Evolutionary conservation across 306 rosid species (phyloP).

Genomic region (Prunus campanulata): DNA sequence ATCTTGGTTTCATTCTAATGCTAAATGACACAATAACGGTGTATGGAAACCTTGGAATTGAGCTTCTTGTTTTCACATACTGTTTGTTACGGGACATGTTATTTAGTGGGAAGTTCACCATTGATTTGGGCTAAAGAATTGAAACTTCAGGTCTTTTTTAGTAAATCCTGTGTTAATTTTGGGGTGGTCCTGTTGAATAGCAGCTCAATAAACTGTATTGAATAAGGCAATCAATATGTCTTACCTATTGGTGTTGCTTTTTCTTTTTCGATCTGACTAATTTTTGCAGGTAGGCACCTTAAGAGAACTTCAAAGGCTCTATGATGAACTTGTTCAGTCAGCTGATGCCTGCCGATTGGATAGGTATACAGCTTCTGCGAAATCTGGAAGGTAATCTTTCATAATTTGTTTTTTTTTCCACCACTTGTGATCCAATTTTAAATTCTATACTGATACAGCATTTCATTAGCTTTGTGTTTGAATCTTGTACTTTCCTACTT

Average conservation of each 20-base stretch:
- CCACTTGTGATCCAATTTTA: neutral
- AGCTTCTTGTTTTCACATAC: neutral
- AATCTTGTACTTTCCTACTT: neutral
- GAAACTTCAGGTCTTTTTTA: neutral
- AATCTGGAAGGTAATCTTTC: conserved; percentile 63
- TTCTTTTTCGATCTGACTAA: conserved; percentile 14
- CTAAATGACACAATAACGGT: neutral
- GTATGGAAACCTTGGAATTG: neutral
- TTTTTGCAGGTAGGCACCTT: conserved; percentile 64
- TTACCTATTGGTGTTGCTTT: conserved; percentile 6
- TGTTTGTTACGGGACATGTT: neutral
- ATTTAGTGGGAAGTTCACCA: neutral
- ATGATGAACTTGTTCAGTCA: conserved; percentile 73
- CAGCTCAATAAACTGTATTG: conserved; percentile 3
- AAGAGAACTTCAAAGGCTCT: conserved; percentile 87
- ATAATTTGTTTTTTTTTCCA: conserved; percentile 9
- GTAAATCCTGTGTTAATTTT: neutral
- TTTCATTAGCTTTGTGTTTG: neutral
- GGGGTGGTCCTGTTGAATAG: neutral
- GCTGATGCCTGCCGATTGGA: conserved; percentile 73
- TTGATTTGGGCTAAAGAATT: neutral
- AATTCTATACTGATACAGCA: neutral
- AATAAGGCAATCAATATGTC: neutral
- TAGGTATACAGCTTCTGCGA: conserved; percentile 50
- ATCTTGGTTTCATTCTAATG: neutral